These are phyloP conservation scores for Botrytis porri DNA, from an alignment of 2,329 filamentous ascomycete genomes.

Conservation along the genomic window DNA sequence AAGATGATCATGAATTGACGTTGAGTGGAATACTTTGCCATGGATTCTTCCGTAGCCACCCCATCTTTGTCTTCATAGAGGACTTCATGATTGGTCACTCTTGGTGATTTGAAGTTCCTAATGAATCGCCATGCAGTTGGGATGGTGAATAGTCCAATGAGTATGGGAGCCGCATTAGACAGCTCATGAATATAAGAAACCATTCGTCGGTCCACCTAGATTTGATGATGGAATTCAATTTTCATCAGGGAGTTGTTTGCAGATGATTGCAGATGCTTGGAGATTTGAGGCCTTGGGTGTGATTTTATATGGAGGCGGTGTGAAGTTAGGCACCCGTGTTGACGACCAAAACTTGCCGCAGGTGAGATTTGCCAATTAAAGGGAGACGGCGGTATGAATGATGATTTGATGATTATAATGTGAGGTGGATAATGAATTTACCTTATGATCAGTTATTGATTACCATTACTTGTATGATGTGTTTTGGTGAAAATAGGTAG, in stretches of 20 bases:
- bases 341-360: background rate
- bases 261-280: background rate
- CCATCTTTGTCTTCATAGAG: slow-evolving; percentile 68
- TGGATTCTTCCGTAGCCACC: slow-evolving; percentile 59
- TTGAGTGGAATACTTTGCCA: slow-evolving; percentile 59
- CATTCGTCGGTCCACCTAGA: slow-evolving; percentile 17
- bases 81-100: slow-evolving; percentile 20
- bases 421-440: background rate
- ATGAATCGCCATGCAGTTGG: slow-evolving; percentile 28
- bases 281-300: background rate
- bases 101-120: slow-evolving; percentile 24
- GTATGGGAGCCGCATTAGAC: slow-evolving; percentile 16
- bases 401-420: background rate
- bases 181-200: slow-evolving; percentile 8
- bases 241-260: background rate
- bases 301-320: slow-evolving; percentile 10
- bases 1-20: slow-evolving; percentile 53
- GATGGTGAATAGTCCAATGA: slow-evolving; percentile 27
- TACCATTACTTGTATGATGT: background rate
- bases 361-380: background rate
- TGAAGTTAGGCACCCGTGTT: slow-evolving; percentile 3
- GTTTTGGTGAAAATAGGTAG: background rate
- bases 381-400: background rate
- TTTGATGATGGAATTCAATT: background rate
- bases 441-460: background rate